Conservation (phyloP, 2,329 filamentous ascomycete genomes). For the Eutypa lata region DNA sequence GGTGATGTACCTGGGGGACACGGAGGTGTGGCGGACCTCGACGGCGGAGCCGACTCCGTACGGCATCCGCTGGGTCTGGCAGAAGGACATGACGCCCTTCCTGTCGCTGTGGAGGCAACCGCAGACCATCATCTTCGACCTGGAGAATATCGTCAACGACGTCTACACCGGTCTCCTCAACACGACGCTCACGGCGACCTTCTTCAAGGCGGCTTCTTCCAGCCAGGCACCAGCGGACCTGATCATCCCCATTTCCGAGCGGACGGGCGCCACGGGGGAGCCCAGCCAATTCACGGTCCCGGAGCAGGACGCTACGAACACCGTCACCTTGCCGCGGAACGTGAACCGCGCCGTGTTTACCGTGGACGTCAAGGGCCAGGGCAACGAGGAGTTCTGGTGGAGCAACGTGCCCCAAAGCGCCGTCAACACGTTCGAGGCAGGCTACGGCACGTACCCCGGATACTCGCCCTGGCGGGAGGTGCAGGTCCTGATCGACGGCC, state of each 20-base stretch:
- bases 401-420: conserved; percentile 67
- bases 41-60: conserved; percentile 70
- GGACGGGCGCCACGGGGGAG: conserved; percentile 43
- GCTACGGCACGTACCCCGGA: conserved; percentile 58
- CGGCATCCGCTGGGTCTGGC: conserved; percentile 73
- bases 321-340: conserved; percentile 62
- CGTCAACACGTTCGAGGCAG: conserved; percentile 53
- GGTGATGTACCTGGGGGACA: conserved; percentile 71
- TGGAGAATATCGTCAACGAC: conserved; percentile 69
- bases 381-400: conserved; percentile 83
- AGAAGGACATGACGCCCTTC: conserved; percentile 76
- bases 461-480: conserved; percentile 76
- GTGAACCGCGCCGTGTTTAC: conserved; percentile 68
- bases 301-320: conserved; percentile 55
- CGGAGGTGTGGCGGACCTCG: conserved; percentile 79
- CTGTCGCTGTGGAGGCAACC: conserved; percentile 63
- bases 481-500: conserved; percentile 70
- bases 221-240: conserved; percentile 53
- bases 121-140: conserved; percentile 77
- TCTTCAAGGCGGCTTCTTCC: conserved; percentile 48
- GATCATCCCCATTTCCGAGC: conserved; percentile 65
- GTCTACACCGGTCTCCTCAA: conserved; percentile 73
- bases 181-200: conserved; percentile 70
- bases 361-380: conserved; percentile 74
- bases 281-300: conserved; percentile 69